These are phyloP conservation scores for Solanum tarapatanum DNA, from an alignment of 257 asterid species.

Conservation along the genomic window DNA sequence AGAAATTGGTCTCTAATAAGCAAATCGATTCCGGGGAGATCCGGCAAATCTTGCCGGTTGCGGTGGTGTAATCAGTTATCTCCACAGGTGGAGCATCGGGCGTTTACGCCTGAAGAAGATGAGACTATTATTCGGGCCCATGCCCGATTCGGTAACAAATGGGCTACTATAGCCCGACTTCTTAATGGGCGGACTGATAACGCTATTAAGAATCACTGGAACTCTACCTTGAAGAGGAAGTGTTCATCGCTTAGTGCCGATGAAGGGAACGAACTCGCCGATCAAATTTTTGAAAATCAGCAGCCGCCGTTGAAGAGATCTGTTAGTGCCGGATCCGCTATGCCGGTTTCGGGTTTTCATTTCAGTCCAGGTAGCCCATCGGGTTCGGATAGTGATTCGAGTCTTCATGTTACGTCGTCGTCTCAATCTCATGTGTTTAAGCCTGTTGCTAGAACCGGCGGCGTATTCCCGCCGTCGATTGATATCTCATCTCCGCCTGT, in stretches of 20 bases:
- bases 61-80: slow-evolving; percentile 98
- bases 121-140: slow-evolving; percentile 73
- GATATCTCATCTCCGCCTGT: slow-evolving; percentile 24
- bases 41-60: slow-evolving; percentile 86
- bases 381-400: slow-evolving; percentile 69
- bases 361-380: slow-evolving; percentile 68
- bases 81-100: slow-evolving; percentile 86
- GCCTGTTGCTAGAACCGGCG: slow-evolving; percentile 43
- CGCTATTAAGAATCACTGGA: slow-evolving; percentile 96
- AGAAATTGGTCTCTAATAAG: slow-evolving; percentile 88
- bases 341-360: slow-evolving; percentile 26
- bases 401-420: slow-evolving; percentile 24
- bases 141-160: slow-evolving; percentile 77
- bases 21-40: slow-evolving; percentile 72
- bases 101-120: slow-evolving; percentile 78
- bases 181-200: slow-evolving; percentile 92
- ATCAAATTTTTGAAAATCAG: background rate
- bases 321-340: slow-evolving; percentile 65
- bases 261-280: slow-evolving; percentile 19
- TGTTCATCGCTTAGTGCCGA: slow-evolving; percentile 46
- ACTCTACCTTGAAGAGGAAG: slow-evolving; percentile 82
- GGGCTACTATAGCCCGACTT: slow-evolving; percentile 93
- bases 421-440: slow-evolving; percentile 21
- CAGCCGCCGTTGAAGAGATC: slow-evolving; percentile 65
- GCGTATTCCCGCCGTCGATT: slow-evolving; percentile 15